Conservation (phyloP, 2,329 filamentous ascomycete species). For the Endocalyx cinctus region DNA sequence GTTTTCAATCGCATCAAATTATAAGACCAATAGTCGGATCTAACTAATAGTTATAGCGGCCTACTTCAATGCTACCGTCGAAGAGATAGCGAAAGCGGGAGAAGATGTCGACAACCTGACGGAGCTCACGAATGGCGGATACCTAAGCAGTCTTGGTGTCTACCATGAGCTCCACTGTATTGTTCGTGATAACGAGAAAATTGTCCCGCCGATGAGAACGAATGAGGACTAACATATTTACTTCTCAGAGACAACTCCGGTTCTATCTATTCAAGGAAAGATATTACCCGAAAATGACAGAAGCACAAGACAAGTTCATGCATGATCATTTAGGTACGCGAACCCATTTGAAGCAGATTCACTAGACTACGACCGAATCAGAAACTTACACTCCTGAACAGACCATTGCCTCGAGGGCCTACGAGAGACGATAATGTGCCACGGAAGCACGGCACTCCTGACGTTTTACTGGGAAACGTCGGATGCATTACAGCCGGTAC, state of each 20-base stretch:
- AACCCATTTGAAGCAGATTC: too few species aligned
- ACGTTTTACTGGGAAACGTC: conserved; percentile 9
- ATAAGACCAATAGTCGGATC: background rate
- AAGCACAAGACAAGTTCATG: conserved; percentile 6
- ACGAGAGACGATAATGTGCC: conserved; percentile 9
- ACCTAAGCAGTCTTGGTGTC: conserved; percentile 6
- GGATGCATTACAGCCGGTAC: conserved; percentile 3
- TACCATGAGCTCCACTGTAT: conserved; percentile 14
- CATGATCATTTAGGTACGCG: conserved; percentile 7
- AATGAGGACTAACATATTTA: too few species aligned
- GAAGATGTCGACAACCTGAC: conserved; percentile 5
- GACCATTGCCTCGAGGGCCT: conserved; percentile 12
- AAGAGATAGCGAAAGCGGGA: conserved; percentile 7
- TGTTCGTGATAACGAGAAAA: conserved; percentile 2
- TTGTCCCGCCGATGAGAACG: too few species aligned
- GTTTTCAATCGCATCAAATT: too few species aligned
- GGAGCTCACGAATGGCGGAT: conserved; percentile 8
- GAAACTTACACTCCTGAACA: too few species aligned
- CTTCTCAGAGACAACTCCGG: conserved; percentile 7
- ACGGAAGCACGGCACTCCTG: conserved; percentile 7
- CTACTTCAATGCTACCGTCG: conserved; percentile 9
- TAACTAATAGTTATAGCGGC: conserved; percentile 3
- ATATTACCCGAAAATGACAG: conserved; percentile 11
- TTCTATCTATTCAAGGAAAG: conserved; percentile 9
- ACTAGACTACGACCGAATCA: too few species aligned